Percentiles rank a stretch among this genome's conserved stretches.
phyloP scores from a whole-genome alignment of 306 rosid species.

The Acacia crassicarpa region DNA sequence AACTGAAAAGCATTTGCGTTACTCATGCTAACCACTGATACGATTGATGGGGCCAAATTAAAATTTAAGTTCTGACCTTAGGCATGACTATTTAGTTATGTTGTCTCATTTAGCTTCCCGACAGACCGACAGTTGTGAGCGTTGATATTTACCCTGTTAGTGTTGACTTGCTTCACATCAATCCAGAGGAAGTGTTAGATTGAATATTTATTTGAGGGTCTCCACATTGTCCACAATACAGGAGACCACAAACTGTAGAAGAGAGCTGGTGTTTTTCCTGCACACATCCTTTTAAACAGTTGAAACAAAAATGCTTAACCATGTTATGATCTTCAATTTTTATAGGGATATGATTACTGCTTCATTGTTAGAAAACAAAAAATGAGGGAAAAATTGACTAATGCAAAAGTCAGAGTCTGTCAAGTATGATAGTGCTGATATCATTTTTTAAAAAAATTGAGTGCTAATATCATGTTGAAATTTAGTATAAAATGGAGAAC shows the following conservation, averaged over 20 bases:
- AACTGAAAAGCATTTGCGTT: not conserved
- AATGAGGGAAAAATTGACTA: not conserved
- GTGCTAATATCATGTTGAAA: not conserved
- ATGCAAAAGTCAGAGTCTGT: not conserved
- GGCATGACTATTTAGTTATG: not conserved
- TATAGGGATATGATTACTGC: not conserved
- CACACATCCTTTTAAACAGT: not conserved
- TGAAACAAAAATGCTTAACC: not conserved
- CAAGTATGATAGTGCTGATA: not conserved
- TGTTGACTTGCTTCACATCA: conserved; percentile 11
- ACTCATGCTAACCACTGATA: not conserved
- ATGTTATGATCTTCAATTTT: not conserved
- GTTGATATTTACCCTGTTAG: not conserved
- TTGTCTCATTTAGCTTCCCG: not conserved
- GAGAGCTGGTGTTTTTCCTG: conserved; percentile 9
- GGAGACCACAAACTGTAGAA: not conserved
- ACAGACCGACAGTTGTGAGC: not conserved
- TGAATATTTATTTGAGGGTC: conserved; percentile 13
- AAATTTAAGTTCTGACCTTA: not conserved
- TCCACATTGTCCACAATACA: not conserved
- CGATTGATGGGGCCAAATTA: not conserved
- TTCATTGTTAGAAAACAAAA: not conserved
- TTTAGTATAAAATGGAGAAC: not conserved
- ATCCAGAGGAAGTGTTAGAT: conserved; percentile 17
- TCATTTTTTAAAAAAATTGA: too few species aligned